Conservation (phyloP, 2,329 filamentous ascomycete genomes). For the Exophiala aquamarina region DNA sequence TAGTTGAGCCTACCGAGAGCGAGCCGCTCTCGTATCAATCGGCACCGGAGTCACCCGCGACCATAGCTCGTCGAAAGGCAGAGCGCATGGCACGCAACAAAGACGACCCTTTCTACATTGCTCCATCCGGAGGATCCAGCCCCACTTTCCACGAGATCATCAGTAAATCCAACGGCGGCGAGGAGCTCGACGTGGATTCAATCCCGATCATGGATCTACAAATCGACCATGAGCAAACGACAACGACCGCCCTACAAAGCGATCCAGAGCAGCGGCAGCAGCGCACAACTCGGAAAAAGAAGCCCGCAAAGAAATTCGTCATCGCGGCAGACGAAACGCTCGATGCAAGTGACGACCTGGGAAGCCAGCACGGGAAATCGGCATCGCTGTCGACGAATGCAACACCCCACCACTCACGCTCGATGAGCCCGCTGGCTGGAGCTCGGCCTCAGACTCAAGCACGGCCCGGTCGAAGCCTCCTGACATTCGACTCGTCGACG, state of each 20-base stretch:
- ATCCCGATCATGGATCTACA: slow-evolving; percentile 96
- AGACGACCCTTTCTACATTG: slow-evolving; percentile 96
- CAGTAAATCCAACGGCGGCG: slow-evolving; percentile 59
- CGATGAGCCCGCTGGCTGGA: slow-evolving; percentile 13
- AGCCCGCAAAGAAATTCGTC: slow-evolving; percentile 59
- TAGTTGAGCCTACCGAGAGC: slow-evolving; percentile 12
- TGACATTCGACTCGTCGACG: slow-evolving; percentile 85
- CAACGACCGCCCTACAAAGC: slow-evolving; percentile 5
- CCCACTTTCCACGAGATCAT: slow-evolving; percentile 66
- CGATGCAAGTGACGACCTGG: slow-evolving; percentile 31
- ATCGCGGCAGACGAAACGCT: slow-evolving; percentile 75
- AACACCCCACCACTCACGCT: slow-evolving; percentile 13
- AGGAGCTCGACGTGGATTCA: slow-evolving; percentile 85
- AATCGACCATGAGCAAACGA: slow-evolving; percentile 56
- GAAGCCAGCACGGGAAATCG: too few relatives aligned
- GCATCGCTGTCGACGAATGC: slow-evolving; percentile 17
- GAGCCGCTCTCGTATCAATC: slow-evolving; percentile 39
- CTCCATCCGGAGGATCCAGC: slow-evolving; percentile 62
- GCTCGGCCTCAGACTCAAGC: slow-evolving; percentile 1
- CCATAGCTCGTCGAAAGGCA: slow-evolving; percentile 69
- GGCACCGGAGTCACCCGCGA: slow-evolving; percentile 67
- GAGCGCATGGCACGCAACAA: slow-evolving; percentile 79
- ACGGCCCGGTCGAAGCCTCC: slow-evolving; percentile 61
- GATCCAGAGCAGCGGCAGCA: slow-evolving; percentile 17
- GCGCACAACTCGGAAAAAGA: slow-evolving; percentile 33